phyloP scores from a whole-genome alignment of 345 rosid species.

The Angophora floribunda region DNA sequence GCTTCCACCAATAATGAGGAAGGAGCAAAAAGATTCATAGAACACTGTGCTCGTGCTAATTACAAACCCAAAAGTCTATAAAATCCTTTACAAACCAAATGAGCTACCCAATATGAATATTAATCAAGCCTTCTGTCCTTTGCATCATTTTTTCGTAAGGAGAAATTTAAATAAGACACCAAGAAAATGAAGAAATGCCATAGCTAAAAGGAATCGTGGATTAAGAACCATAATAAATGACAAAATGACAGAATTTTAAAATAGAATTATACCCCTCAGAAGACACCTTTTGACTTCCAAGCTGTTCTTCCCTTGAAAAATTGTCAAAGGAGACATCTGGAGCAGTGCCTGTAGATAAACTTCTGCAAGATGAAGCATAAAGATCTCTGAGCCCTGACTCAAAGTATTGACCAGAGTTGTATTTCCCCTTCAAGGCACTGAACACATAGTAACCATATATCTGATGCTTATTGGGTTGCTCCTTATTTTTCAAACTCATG shows the following conservation, averaged over 20 bases:
- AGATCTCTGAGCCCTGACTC: conserved; percentile 44
- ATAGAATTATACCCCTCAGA: conserved; percentile 43
- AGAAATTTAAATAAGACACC: not conserved
- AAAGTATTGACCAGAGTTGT: conserved; percentile 7
- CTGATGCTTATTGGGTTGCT: conserved; percentile 24
- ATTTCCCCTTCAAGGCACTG: conserved; percentile 44
- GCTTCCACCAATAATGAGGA: not conserved
- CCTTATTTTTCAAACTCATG: conserved; percentile 49
- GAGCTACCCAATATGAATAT: not conserved
- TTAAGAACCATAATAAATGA: not conserved
- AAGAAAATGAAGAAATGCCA: not conserved
- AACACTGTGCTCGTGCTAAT: not conserved
- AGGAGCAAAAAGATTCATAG: not conserved
- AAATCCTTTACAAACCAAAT: not conserved
- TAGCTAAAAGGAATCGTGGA: not conserved
- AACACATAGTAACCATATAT: conserved; percentile 41
- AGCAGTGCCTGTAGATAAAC: conserved; percentile 53
- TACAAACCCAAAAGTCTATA: not conserved
- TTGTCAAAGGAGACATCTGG: conserved; percentile 59
- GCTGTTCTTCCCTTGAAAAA: conserved; percentile 45
- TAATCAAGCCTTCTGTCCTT: not conserved
- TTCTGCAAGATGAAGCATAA: conserved; percentile 33
- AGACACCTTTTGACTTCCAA: conserved; percentile 26
- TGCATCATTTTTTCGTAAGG: not conserved
- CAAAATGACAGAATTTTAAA: not conserved